phyloP scores from a whole-genome alignment of 2,329 filamentous ascomycete genomes.

The Xylogone sp. region DNA sequence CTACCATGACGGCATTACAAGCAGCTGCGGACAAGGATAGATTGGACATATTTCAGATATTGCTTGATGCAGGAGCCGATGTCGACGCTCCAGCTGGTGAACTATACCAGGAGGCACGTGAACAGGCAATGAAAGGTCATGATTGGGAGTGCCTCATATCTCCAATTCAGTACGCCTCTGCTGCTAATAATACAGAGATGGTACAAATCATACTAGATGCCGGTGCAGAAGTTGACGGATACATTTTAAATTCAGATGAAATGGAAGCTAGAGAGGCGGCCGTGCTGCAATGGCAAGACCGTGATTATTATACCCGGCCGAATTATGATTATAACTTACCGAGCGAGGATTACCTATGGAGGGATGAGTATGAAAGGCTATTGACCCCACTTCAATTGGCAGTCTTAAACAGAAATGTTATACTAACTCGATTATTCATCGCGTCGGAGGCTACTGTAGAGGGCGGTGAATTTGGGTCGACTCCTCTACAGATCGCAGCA shows the following conservation, averaged over 20 bases:
- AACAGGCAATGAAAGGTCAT: not conserved
- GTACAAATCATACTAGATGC: conserved; percentile 10
- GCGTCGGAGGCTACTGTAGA: conserved; percentile 16
- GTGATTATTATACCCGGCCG: too few relatives aligned
- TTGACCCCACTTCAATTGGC: conserved; percentile 11
- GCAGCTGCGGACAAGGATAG: conserved; percentile 3
- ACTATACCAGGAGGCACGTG: conserved; percentile 5
- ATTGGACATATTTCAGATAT: conserved; percentile 17
- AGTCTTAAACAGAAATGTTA: conserved; percentile 1
- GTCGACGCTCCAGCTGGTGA: conserved; percentile 8
- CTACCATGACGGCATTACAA: conserved; percentile 9
- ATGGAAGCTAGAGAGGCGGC: not conserved
- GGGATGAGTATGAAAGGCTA: too few relatives aligned
- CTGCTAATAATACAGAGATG: conserved; percentile 8
- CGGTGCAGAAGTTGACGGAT: conserved; percentile 10
- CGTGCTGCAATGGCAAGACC: not conserved
- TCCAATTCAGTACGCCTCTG: conserved; percentile 11
- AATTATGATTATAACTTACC: too few relatives aligned
- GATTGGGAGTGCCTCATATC: conserved; percentile 2
- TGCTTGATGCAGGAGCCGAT: conserved; percentile 51
- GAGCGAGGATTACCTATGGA: too few relatives aligned
- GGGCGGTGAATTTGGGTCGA: not conserved
- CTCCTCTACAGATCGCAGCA: conserved; percentile 1
- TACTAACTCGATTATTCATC: conserved; percentile 6
- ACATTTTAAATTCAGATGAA: conserved; percentile 1